Percentiles rank a stretch among this genome's conserved stretches.
These are phyloP conservation scores for Heliosperma pusillum DNA, from an alignment of 148 eudicot species.

Conservation along the genomic window DNA sequence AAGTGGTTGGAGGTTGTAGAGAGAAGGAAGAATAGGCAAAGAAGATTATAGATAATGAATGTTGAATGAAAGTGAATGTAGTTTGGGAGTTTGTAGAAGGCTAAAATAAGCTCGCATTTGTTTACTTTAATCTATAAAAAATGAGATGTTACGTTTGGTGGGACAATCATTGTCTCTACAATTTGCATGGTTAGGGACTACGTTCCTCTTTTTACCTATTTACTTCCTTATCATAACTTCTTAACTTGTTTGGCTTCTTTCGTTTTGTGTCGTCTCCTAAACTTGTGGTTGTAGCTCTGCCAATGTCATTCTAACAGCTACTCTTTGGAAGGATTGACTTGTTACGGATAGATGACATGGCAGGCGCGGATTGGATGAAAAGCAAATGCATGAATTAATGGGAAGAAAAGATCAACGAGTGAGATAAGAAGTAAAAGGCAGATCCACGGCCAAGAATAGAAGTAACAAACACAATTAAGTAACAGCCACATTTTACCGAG, in stretches of 20 bases:
- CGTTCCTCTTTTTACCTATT: neutral
- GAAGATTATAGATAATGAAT: neutral
- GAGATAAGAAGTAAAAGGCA: no score
- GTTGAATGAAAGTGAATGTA: neutral
- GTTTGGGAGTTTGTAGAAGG: neutral
- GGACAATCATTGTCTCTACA: constrained; percentile 13
- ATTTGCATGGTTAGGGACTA: constrained; percentile 18
- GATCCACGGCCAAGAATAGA: no score
- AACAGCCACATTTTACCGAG: no score
- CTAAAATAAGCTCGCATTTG: neutral
- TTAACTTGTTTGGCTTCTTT: neutral
- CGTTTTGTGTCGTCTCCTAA: neutral
- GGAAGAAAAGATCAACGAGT: no score
- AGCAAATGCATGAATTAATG: no score
- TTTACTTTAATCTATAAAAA: constrained; percentile 7
- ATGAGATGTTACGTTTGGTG: constrained; percentile 18
- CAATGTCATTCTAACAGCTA: no score
- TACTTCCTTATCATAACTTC: neutral
- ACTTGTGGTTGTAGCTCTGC: neutral
- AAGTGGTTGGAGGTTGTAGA: neutral
- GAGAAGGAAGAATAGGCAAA: neutral
- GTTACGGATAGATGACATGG: no score
- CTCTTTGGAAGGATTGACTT: no score
- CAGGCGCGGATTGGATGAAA: no score
- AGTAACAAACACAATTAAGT: no score